A percentile compares a stretch with the other conserved stretches of the same genome.
Conservation (phyloP, 2,329 filamentous ascomycete species). For the Metarhizium guizhouense region DNA sequence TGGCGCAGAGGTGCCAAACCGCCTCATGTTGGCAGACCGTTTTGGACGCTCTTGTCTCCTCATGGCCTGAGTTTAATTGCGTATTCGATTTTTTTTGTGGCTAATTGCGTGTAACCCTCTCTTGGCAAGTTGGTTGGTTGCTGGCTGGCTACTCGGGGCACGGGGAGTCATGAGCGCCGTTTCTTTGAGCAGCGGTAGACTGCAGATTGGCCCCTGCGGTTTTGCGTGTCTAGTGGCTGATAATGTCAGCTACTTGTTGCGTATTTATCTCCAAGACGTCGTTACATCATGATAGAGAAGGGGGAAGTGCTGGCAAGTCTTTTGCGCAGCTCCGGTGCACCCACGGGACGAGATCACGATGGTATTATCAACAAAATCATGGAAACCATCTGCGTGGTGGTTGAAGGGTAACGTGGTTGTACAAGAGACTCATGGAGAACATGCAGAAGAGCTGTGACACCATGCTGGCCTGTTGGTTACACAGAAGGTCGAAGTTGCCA, state of each 20-base stretch:
- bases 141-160: too few species aligned
- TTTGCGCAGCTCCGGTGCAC: too few species aligned
- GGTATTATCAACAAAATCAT: too few species aligned
- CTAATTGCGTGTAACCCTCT: neutral
- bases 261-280: neutral
- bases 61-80: neutral
- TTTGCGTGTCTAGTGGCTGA: neutral
- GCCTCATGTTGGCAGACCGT: neutral
- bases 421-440: too few species aligned
- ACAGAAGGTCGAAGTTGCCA: too few species aligned
- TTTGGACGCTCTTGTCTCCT: neutral
- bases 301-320: too few species aligned
- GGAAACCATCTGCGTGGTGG: too few species aligned
- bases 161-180: neutral
- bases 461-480: too few species aligned
- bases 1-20: neutral
- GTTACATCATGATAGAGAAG: too few species aligned
- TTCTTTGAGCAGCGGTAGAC: neutral
- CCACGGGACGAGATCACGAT: too few species aligned
- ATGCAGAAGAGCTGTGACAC: too few species aligned
- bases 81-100: neutral
- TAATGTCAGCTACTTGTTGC: neutral
- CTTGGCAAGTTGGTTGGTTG: neutral
- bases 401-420: too few species aligned
- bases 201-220: neutral